Base-by-base conservation (phyloP, 2,329 filamentous ascomycete species). In the Pseudogymnoascus sp. region DNA sequence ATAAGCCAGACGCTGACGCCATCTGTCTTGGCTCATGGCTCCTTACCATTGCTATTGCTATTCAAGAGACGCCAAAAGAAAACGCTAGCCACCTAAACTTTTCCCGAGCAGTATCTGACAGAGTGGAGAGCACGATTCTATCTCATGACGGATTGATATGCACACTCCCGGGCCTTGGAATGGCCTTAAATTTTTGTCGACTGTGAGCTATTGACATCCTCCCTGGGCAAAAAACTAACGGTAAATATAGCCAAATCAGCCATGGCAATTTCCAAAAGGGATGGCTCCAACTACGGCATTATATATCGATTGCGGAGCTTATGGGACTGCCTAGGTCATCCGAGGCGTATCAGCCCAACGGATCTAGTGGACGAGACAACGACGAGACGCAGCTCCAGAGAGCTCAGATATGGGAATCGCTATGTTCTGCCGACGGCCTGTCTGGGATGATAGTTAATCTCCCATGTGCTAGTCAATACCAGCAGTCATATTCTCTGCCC, bases 221-320 rank as follows among this genome's bases (percentile, higher is more conserved):
- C 56, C 31, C 40, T 10, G 40, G 38, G 10, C 33, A 46, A 56
- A 50, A 37, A 19, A 19, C 43, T 59, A 61, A 60, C 28, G 35
- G 26, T 24, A 26, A 46, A 28, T 59, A 31, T 46, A 75, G 72
- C 31, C 70, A 72, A 63, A 67, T 75, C 16, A 70, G 72, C 7
- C 70, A 70, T 26, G 74, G 74, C 2, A 73, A 72, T 33, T 69
- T 76, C 19, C 70, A 72, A 50, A 73, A 72, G 26, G 68, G 71
- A 24, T 78, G 75, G 75, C 65, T 77, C 22, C 69, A 68, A 22
- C 62, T 77, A 16, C 75, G 75, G n/a, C 71, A 75, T 41, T 67
- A 72, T 19, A 72, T 76, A 26, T 72, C 75, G 3, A 67, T 77
- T 24, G 74, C 75, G 46, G 75, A 77, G 65, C 65, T 77, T 1